Evolutionary conservation across 352 stramenopile species (phyloP).

Genomic region (Stramenopiles sp.): DNA sequence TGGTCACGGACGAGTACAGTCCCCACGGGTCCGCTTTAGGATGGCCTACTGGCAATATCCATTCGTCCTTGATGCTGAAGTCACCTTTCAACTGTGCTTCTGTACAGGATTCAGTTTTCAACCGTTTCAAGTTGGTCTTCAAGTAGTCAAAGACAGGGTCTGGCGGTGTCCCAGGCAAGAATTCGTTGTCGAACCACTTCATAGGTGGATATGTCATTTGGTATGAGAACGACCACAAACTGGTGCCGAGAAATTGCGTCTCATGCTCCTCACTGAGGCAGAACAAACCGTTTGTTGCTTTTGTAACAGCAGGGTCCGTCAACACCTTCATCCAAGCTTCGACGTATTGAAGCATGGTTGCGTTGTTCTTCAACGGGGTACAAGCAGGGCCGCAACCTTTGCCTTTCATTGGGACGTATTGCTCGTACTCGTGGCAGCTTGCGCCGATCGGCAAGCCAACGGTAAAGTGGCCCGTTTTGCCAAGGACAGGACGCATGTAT

Average conservation of each 20-base stretch:
- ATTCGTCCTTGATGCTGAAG: slow-evolving; percentile 1
- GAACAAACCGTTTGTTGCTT: slow-evolving; percentile 12
- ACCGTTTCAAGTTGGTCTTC: not conserved
- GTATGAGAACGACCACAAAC: not conserved
- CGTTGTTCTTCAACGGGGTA: not conserved
- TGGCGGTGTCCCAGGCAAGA: slow-evolving; percentile 5
- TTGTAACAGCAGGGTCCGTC: slow-evolving; percentile 6
- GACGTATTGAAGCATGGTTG: slow-evolving; percentile 1
- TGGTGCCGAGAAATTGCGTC: slow-evolving; percentile 4
- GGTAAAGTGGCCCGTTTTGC: slow-evolving; percentile 4
- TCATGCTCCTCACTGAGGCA: slow-evolving; percentile 4
- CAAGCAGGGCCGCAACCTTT: slow-evolving; percentile 9
- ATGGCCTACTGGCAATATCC: not conserved
- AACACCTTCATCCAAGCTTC: slow-evolving; percentile 11
- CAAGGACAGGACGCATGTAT: slow-evolving; percentile 5
- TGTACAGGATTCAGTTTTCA: slow-evolving; percentile 6
- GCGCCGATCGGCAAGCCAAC: slow-evolving; percentile 5
- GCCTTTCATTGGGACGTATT: slow-evolving; percentile 4
- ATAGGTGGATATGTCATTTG: slow-evolving; percentile 13
- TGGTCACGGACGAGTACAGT: not conserved
- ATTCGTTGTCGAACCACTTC: slow-evolving; percentile 11
- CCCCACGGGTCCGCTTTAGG: not conserved
- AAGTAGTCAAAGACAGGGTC: slow-evolving; percentile 7
- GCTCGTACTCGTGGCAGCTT: not conserved
- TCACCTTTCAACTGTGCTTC: slow-evolving; percentile 10